These are phyloP conservation scores for Protomyces pachydermus DNA, from an alignment of 1,139 yeast species.

Conservation along the genomic window DNA sequence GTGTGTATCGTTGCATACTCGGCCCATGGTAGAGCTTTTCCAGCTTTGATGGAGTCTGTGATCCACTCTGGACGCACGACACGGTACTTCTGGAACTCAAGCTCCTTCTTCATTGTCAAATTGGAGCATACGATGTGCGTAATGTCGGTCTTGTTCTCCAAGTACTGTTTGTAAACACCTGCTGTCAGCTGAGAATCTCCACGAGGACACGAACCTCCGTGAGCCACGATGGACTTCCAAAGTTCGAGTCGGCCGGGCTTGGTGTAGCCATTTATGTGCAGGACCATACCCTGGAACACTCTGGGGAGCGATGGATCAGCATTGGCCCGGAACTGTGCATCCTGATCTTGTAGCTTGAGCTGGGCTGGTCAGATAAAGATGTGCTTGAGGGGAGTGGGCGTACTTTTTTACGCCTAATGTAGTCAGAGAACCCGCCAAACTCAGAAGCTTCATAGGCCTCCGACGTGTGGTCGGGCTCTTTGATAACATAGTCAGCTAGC, in stretches of 20 bases:
- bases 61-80: conserved; percentile 87
- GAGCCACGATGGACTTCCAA: conserved; percentile 61
- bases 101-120: conserved; percentile 63
- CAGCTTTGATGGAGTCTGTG: conserved; percentile 52
- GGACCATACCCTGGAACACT: conserved; percentile 55
- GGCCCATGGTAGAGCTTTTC: conserved; percentile 59
- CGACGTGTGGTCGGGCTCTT: conserved; percentile 3
- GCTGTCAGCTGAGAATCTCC: not conserved
- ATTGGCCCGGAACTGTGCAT: conserved; percentile 35
- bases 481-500: conserved; percentile 7
- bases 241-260: conserved; percentile 67
- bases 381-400: not conserved
- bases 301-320: conserved; percentile 37
- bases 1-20: conserved; percentile 51
- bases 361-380: not conserved
- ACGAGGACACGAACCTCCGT: conserved; percentile 52
- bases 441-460: conserved; percentile 39
- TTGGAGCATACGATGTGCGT: conserved; percentile 81
- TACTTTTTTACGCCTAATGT: conserved; percentile 58
- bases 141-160: conserved; percentile 64
- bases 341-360: conserved; percentile 63
- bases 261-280: conserved; percentile 73
- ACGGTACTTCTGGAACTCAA: conserved; percentile 59
- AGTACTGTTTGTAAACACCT: conserved; percentile 59
- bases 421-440: conserved; percentile 68